phyloP scores from a whole-genome alignment of 257 asterid species.

The Lycium barbarum region DNA sequence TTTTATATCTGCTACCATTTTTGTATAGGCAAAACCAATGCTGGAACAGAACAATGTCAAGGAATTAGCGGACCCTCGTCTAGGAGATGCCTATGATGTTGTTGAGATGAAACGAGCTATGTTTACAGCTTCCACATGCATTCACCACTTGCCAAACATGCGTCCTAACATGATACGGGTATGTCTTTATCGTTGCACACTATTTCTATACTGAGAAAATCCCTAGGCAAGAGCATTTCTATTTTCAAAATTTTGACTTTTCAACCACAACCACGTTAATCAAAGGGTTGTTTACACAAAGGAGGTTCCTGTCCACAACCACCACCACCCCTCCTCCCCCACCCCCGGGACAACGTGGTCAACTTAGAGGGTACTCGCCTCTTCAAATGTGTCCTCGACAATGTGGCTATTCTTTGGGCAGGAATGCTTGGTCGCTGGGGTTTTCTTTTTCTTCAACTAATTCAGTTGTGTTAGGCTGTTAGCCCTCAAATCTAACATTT shows the following conservation, averaged over 20 bases:
- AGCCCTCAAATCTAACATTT: neutral
- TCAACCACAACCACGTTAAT: neutral
- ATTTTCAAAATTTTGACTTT: neutral
- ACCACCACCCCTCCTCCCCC: no score
- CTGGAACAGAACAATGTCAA: conserved; percentile 68
- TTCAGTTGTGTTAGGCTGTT: neutral
- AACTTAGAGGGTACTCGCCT: neutral
- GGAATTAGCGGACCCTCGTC: conserved; percentile 79
- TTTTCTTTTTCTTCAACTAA: neutral
- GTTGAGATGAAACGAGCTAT: conserved; percentile 76
- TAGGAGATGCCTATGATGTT: conserved; percentile 58
- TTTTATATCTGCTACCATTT: neutral
- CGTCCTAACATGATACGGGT: conserved; percentile 93
- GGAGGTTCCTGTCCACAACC: neutral
- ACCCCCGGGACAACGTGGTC: neutral
- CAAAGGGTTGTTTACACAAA: neutral
- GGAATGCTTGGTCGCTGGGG: neutral
- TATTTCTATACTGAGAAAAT: neutral
- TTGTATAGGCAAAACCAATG: conserved; percentile 78
- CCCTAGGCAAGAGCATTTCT: neutral
- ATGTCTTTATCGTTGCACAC: neutral
- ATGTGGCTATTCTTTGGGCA: neutral
- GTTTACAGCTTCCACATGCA: conserved; percentile 77
- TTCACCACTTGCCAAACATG: conserved; percentile 79
- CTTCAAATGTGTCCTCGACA: neutral